Conservation (phyloP, 2,329 filamentous ascomycete species). For the Sporothrix mexicana region DNA sequence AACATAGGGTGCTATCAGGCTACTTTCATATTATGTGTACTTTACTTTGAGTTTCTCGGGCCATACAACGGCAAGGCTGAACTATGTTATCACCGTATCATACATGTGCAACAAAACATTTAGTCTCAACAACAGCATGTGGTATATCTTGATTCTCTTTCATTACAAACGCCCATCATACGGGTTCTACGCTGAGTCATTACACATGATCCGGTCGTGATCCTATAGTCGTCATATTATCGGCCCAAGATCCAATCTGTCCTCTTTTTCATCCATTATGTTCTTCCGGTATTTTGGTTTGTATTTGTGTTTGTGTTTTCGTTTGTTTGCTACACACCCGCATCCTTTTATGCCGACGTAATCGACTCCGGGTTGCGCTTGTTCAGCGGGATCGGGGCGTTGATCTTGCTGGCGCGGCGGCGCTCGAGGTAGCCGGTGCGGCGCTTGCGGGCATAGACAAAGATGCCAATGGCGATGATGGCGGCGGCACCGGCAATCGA, state of each 20-base stretch:
- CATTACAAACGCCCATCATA: constrained; percentile 11
- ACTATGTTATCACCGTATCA: no score
- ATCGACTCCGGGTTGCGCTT: constrained; percentile 35
- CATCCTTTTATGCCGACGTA: constrained; percentile 20
- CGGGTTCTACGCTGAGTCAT: constrained; percentile 3
- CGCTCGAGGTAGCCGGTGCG: constrained; percentile 32
- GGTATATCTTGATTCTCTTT: constrained; percentile 4
- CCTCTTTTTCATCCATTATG: neutral
- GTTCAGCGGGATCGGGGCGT: constrained; percentile 33
- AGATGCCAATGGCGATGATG: neutral
- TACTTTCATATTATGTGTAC: neutral
- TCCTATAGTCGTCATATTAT: neutral
- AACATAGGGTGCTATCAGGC: no score
- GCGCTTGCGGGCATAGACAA: constrained; percentile 32
- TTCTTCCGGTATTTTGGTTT: no score
- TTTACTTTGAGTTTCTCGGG: neutral
- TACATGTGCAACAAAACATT: no score
- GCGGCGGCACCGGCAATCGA: constrained; percentile 41
- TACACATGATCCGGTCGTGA: constrained; percentile 11
- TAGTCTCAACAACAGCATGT: neutral
- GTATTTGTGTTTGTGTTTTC: neutral
- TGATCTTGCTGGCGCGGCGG: constrained; percentile 28
- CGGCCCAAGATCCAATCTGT: neutral
- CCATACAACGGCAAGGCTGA: no score
- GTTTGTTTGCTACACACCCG: neutral